Conservation (phyloP, 176 grass and related monocot genomes). For the Oryza brachyantha region DNA sequence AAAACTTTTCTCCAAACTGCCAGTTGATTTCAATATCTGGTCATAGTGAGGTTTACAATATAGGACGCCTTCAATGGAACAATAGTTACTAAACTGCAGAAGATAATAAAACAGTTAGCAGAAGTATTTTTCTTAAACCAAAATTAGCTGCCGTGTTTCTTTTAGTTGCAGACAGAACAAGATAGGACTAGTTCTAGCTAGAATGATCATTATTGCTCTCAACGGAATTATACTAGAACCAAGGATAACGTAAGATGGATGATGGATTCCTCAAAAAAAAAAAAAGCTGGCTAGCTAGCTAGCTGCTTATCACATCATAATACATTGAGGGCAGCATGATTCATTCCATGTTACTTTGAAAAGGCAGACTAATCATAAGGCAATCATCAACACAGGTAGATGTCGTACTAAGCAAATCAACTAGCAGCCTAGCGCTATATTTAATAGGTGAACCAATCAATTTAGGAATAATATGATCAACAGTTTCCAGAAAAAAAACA, state of each 20-base stretch:
- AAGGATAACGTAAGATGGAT: background rate
- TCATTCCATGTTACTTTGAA: background rate
- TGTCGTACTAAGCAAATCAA: background rate
- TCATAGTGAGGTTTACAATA: slow-evolving; percentile 99
- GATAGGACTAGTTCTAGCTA: background rate
- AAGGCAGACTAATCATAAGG: background rate
- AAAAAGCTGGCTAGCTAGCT: too few relatives aligned
- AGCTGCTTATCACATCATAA: slow-evolving; percentile 15
- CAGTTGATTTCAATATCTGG: slow-evolving; percentile 89
- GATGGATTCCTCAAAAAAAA: background rate
- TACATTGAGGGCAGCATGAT: background rate
- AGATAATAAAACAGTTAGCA: slow-evolving; percentile 1
- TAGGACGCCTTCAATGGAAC: slow-evolving; percentile 79
- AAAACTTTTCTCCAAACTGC: slow-evolving; percentile 99
- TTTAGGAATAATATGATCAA: background rate
- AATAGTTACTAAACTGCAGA: slow-evolving; percentile 93
- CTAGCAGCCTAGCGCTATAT: background rate
- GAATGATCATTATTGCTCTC: slow-evolving; percentile 25
- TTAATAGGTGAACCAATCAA: background rate
- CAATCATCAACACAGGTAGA: slow-evolving; percentile 1
- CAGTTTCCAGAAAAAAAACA: background rate
- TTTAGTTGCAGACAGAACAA: slow-evolving; percentile 3
- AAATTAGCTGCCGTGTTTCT: background rate
- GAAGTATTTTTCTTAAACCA: background rate
- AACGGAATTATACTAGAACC: slow-evolving; percentile 2